Conservation (phyloP, 2,329 filamentous ascomycete genomes). For the Colletotrichum incanum region DNA sequence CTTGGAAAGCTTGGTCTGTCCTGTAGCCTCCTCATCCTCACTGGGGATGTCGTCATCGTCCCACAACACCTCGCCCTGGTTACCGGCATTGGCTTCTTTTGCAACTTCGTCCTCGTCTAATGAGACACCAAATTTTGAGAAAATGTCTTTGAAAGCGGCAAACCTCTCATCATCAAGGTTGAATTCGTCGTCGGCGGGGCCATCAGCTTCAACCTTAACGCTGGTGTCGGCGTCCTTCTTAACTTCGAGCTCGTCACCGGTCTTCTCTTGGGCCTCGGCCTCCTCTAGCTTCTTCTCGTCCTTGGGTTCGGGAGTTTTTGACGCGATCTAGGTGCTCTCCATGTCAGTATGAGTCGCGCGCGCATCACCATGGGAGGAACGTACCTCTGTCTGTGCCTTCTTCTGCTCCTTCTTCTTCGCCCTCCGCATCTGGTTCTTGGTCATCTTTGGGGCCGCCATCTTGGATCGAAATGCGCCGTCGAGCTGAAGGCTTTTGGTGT, state of each 20-base stretch:
- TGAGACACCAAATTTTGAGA: constrained; percentile 82
- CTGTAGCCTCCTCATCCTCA: constrained; percentile 80
- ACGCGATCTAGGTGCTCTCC: constrained; percentile 14
- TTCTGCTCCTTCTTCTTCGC: constrained; percentile 96
- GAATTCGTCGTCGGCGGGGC: constrained; percentile 73
- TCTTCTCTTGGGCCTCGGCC: constrained; percentile 47
- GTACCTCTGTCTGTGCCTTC: constrained; percentile 72
- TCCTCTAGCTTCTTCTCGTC: constrained; percentile 50
- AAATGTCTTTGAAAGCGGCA: constrained; percentile 86
- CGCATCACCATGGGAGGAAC: not conserved
- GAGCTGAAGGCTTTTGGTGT: constrained; percentile 39
- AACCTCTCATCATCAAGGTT: constrained; percentile 83
- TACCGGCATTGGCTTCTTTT: constrained; percentile 77
- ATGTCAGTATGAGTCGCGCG: constrained; percentile 18
- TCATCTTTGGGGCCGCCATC: constrained; percentile 81
- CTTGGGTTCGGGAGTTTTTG: constrained; percentile 44
- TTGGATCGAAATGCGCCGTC: constrained; percentile 50
- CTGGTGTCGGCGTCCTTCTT: constrained; percentile 57
- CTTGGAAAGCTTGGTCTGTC: constrained; percentile 84
- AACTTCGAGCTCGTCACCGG: constrained; percentile 58
- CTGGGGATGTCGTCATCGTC: constrained; percentile 89
- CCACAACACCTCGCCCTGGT: constrained; percentile 89
- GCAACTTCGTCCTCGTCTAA: constrained; percentile 74
- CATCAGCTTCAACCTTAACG: constrained; percentile 60
- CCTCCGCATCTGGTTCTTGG: constrained; percentile 94